Conservation (phyloP, 805 yeast genomes). For the Candida dajiaensis region DNA sequence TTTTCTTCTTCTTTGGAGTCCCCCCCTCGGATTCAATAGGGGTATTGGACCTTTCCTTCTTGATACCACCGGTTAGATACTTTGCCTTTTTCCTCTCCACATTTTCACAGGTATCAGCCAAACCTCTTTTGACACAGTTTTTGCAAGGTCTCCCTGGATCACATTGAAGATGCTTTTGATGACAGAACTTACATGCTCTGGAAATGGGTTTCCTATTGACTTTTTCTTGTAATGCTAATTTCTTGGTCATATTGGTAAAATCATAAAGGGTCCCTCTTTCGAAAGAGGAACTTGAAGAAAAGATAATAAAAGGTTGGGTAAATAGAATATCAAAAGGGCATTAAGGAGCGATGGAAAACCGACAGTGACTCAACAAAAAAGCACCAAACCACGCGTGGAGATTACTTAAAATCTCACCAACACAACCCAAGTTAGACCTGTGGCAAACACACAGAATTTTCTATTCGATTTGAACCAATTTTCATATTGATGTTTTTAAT, state of each 20-base stretch:
- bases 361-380: too few species aligned
- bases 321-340: background rate
- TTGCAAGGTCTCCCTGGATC: conserved; percentile 62
- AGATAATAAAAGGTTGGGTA: background rate
- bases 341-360: too few species aligned
- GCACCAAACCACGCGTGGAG: too few species aligned
- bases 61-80: conserved; percentile 9
- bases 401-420: too few species aligned
- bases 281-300: too few species aligned
- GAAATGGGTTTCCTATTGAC: conserved; percentile 53
- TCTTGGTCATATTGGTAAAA: conserved; percentile 48
- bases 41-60: background rate
- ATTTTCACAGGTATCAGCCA: conserved; percentile 51
- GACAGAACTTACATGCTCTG: conserved; percentile 70
- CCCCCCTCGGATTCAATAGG: background rate
- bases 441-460: too few species aligned
- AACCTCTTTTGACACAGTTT: conserved; percentile 59
- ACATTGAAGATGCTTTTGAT: conserved; percentile 68
- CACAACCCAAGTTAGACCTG: background rate
- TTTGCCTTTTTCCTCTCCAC: conserved; percentile 47
- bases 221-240: conserved; percentile 48
- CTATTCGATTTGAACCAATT: background rate
- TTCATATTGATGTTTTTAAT: background rate
- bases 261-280: background rate
- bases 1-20: background rate